Evolutionary conservation across 805 yeast species (phyloP).

Genomic region (Candida caryicola): DNA sequence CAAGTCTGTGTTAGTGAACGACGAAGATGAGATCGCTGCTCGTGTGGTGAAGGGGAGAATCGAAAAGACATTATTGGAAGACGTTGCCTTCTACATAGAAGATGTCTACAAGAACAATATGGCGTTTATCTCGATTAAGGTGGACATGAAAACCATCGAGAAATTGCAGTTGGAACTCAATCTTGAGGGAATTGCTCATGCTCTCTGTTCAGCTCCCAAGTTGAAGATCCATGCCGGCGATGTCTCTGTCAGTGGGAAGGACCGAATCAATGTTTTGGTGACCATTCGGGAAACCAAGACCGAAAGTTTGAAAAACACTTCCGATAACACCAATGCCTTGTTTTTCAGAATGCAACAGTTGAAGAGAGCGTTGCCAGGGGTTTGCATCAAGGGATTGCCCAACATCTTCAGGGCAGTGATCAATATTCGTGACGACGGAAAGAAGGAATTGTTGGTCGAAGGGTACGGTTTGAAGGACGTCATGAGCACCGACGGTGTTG

Average conservation of each 20-base stretch:
- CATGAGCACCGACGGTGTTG: slow-evolving; percentile 95
- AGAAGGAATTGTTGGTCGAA: slow-evolving; percentile 90
- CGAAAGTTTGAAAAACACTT: slow-evolving; percentile 31
- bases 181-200: slow-evolving; percentile 80
- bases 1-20: slow-evolving; percentile 89
- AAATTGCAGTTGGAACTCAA: slow-evolving; percentile 85
- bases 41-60: slow-evolving; percentile 97
- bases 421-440: slow-evolving; percentile 81
- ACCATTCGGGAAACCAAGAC: slow-evolving; percentile 36
- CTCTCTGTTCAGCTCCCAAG: slow-evolving; percentile 82
- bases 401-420: slow-evolving; percentile 95
- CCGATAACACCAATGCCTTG: slow-evolving; percentile 45
- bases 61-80: slow-evolving; percentile 85
- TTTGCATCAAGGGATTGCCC: slow-evolving; percentile 90
- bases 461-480: slow-evolving; percentile 96
- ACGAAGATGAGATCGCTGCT: slow-evolving; percentile 94
- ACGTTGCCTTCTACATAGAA: slow-evolving; percentile 84
- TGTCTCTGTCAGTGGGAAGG: slow-evolving; percentile 63
- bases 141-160: slow-evolving; percentile 83
- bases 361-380: slow-evolving; percentile 78
- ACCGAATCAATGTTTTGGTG: slow-evolving; percentile 65
- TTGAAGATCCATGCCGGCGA: slow-evolving; percentile 76
- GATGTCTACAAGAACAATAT: slow-evolving; percentile 84
- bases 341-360: slow-evolving; percentile 88
- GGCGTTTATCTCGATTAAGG: slow-evolving; percentile 75